Percentiles rank a stretch among this genome's conserved stretches.
phyloP scores from a whole-genome alignment of 192 early-diverging fungal species.

The Oehlia diaphana region DNA sequence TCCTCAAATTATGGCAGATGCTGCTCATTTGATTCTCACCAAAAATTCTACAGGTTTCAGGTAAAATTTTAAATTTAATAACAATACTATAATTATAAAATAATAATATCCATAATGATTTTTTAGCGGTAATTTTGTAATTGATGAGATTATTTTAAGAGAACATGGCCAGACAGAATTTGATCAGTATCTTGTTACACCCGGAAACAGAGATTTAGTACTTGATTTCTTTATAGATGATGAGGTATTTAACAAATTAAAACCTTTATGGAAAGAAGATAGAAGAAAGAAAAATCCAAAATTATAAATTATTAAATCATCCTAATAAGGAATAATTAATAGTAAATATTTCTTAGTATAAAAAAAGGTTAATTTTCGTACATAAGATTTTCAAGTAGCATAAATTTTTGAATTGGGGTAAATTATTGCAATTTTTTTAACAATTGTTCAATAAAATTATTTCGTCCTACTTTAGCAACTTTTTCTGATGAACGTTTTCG shows the following conservation, averaged over 20 bases:
- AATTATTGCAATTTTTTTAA: too few species aligned
- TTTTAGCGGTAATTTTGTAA: constrained; percentile 63
- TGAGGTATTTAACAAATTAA: constrained; percentile 29
- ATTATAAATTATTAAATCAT: neutral
- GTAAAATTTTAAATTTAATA: constrained; percentile 16
- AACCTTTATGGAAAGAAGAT: constrained; percentile 16
- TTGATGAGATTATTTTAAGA: constrained; percentile 81
- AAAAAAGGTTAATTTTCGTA: too few species aligned
- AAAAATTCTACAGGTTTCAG: constrained; percentile 56
- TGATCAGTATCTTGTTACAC: constrained; percentile 63
- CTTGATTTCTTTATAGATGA: constrained; percentile 67
- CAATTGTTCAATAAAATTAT: too few species aligned
- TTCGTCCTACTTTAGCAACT: neutral
- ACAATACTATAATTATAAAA: neutral
- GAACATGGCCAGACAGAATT: constrained; percentile 70
- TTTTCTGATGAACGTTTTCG: too few species aligned
- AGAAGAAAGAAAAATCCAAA: neutral
- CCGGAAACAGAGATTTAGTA: constrained; percentile 58
- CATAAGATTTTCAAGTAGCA: too few species aligned
- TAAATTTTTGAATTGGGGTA: too few species aligned
- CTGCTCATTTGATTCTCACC: constrained; percentile 61
- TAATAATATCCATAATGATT: neutral
- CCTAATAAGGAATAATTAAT: too few species aligned
- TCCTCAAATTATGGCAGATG: constrained; percentile 75
- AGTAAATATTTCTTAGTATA: too few species aligned